Conservation (phyloP, 768 basidiomycete genomes). For the Pisolithus albus region DNA sequence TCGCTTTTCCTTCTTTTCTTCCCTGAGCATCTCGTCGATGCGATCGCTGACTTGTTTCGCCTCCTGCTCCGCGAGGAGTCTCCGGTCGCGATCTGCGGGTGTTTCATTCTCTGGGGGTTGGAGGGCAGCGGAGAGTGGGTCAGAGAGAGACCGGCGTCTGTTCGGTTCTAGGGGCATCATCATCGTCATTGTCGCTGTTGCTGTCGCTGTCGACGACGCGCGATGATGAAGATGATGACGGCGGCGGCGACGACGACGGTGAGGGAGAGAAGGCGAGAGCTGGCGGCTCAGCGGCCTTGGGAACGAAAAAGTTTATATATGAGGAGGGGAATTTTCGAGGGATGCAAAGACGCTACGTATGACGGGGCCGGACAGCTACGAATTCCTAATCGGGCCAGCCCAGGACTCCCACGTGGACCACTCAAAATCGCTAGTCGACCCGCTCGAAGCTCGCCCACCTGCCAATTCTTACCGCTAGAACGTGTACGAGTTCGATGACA, state of each 20-base stretch:
- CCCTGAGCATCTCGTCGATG: conserved; percentile 73
- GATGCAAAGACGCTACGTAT: conserved; percentile 8
- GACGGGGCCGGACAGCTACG: conserved; percentile 17
- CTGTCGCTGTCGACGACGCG: neutral
- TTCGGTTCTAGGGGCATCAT: conserved; percentile 28
- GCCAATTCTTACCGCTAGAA: neutral
- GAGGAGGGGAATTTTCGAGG: conserved; percentile 1
- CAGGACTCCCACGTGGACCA: conserved; percentile 1
- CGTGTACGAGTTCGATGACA: neutral
- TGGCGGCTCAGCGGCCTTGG: conserved; percentile 14
- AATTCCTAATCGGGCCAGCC: conserved; percentile 19
- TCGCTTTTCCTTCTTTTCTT: conserved; percentile 59
- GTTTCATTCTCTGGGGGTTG: conserved; percentile 71
- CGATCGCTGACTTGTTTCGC: conserved; percentile 68
- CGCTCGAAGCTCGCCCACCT: too few relatives aligned
- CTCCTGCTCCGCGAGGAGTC: conserved; percentile 60
- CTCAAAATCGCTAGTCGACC: neutral
- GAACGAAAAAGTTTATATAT: conserved; percentile 8
- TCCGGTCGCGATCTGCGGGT: conserved; percentile 52
- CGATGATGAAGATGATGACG: neutral
- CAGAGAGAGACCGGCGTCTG: conserved; percentile 46
- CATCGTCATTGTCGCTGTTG: conserved; percentile 12
- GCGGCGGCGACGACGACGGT: too few relatives aligned
- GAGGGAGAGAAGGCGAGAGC: conserved; percentile 3
- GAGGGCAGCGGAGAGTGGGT: conserved; percentile 63